Evolutionary conservation across 306 rosid genomes (phyloP).

Genomic region (Pterocarpus santalinus): DNA sequence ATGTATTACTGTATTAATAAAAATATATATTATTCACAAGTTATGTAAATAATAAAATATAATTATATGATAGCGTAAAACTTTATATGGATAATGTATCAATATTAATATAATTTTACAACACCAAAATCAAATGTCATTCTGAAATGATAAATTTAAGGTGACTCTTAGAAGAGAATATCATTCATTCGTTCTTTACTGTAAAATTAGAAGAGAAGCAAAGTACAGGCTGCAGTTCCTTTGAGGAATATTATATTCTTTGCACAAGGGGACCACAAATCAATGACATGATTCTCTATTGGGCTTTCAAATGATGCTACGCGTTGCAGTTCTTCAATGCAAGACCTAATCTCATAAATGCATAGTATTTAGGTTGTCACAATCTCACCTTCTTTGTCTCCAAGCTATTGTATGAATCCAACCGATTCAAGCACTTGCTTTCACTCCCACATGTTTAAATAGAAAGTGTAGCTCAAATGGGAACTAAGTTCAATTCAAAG

Average conservation of each 20-base stretch:
- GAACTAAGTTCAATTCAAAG: slow-evolving; percentile 48
- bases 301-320: slow-evolving; percentile 57
- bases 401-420: slow-evolving; percentile 50
- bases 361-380: slow-evolving; percentile 55
- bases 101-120: background rate
- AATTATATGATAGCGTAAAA: too few relatives aligned
- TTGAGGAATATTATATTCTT: slow-evolving; percentile 60
- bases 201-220: slow-evolving; percentile 45
- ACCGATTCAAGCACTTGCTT: slow-evolving; percentile 46
- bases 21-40: too few relatives aligned
- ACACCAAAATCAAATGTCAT: slow-evolving; percentile 14
- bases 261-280: slow-evolving; percentile 64
- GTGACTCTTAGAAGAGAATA: slow-evolving; percentile 45
- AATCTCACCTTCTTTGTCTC: slow-evolving; percentile 54
- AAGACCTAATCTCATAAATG: slow-evolving; percentile 71
- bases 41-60: too few relatives aligned
- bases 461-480: slow-evolving; percentile 48
- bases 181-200: slow-evolving; percentile 46
- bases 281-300: slow-evolving; percentile 52
- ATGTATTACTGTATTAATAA: too few relatives aligned
- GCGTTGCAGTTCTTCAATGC: slow-evolving; percentile 63
- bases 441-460: slow-evolving; percentile 44
- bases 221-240: slow-evolving; percentile 47
- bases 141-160: slow-evolving; percentile 13
- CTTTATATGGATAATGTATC: too few relatives aligned